Evolutionary conservation across 805 yeast species (phyloP).

Genomic region (Wickerhamiella vanderwaltii): DNA sequence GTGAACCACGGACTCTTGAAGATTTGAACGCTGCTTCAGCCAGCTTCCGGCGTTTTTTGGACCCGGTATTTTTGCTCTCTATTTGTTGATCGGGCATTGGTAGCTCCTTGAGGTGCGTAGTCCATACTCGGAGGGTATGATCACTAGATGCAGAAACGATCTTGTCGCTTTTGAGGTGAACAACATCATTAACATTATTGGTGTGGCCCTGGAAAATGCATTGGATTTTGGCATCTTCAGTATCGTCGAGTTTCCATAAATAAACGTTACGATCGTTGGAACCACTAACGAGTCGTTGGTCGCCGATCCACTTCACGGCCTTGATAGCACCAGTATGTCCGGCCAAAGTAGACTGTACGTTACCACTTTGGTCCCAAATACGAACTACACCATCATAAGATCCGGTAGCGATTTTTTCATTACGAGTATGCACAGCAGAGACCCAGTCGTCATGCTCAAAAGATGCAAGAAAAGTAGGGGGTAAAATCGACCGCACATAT

Average conservation of each 20-base stretch:
- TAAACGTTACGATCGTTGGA: constrained; percentile 85
- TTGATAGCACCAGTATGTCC: constrained; percentile 87
- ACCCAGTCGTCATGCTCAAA: constrained; percentile 94
- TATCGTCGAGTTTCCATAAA: constrained; percentile 68
- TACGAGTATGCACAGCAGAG: constrained; percentile 50
- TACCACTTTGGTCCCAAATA: constrained; percentile 73
- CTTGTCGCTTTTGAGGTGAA: constrained; percentile 35
- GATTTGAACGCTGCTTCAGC: constrained; percentile 59
- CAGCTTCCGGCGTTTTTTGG: constrained; percentile 77
- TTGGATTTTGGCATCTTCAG: constrained; percentile 43
- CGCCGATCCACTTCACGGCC: constrained; percentile 66
- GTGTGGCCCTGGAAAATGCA: constrained; percentile 86
- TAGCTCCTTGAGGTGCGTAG: constrained; percentile 76
- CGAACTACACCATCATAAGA: constrained; percentile 92
- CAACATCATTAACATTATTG: constrained; percentile 71
- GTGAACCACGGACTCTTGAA: constrained; percentile 69
- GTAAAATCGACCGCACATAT: constrained; percentile 83
- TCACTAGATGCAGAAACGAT: constrained; percentile 82
- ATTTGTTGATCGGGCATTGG: constrained; percentile 28
- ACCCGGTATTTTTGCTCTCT: constrained; percentile 46
- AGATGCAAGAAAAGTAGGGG: constrained; percentile 84
- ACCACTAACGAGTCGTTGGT: constrained; percentile 65
- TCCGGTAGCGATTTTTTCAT: constrained; percentile 55
- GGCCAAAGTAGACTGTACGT: constrained; percentile 61
- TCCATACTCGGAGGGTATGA: constrained; percentile 73